Evolutionary conservation across 257 asterid genomes (phyloP), one percentile per base, ranked within the genome.

Genomic region (Rehmannia glutinosa): DNA sequence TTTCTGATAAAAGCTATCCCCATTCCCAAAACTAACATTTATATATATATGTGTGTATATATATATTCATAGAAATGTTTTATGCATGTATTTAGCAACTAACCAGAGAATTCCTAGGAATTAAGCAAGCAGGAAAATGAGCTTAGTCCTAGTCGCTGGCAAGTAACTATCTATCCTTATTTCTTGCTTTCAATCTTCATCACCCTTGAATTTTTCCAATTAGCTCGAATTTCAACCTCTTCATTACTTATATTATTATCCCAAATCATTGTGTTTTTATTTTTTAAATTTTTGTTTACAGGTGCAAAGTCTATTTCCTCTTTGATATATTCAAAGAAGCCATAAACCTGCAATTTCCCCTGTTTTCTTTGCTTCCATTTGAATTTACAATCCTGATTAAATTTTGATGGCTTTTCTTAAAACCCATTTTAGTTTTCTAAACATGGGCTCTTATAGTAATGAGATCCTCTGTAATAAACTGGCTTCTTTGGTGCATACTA

Each of bases 211-310:
- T 70, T 36, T 71, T 75, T 75, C 84, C 78, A 59, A 73, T 86
- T 88, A 72, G 96, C 90, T 88, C 81, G 79, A 74, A 66, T 83
- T 81, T 87, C 95, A 42, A 70, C 75, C 19, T 84, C 87, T 50
- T 64, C 77, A 71, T 25, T 62, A 71, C 71, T 74, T 76, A 3
- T 78, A 28, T 66, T 73, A 16, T 4, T 36, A 30, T 60, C 36
- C 72, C 20, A 66, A 66, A 55, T 67, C 52, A 47, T 68, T 32
- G 21, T 5, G 52, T 59, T 64, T 32, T 71, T 54, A 19, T 12
- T 0, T 47, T 72, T 50, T 62, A 52, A 63, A 51, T 19, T 53
- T 8, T 27, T 60, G 55, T n/a, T n/a, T 61, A 11, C 75, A 70
- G 96, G 85, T 89, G 63, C 46, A 0, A 2, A 55, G 96, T 87